Percentiles rank a stretch among this genome's conserved stretches.
Evolutionary conservation across 768 basidiomycete genomes (phyloP).

Genomic region (Xerocomellus dryophilus): DNA sequence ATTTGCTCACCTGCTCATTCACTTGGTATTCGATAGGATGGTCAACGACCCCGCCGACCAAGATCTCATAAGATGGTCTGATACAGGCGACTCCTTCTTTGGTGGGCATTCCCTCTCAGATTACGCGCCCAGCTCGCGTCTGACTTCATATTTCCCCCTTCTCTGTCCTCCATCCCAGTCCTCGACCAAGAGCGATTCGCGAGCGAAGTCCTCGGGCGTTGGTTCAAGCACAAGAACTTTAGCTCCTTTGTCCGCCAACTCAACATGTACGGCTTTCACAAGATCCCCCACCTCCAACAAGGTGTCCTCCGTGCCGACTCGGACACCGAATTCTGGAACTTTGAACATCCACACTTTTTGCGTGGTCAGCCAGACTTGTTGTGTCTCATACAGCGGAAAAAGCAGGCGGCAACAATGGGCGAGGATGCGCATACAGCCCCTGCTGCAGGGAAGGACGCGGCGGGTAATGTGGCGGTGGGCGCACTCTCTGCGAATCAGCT

Average conservation of each 20-base stretch:
- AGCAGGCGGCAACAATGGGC: conserved; percentile 39
- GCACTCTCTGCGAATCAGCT: conserved; percentile 47
- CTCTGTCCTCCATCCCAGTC: conserved; percentile 45
- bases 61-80: conserved; percentile 88
- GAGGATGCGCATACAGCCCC: conserved; percentile 30
- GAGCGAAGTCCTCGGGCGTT: conserved; percentile 82
- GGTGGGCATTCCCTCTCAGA: conserved; percentile 44
- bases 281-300: conserved; percentile 94
- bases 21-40: conserved; percentile 55
- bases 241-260: conserved; percentile 92
- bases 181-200: conserved; percentile 90
- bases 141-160: neutral
- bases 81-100: conserved; percentile 88
- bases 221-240: conserved; percentile 98
- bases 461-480: conserved; percentile 18
- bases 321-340: conserved; percentile 86
- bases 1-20: conserved; percentile 10
- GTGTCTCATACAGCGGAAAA: conserved; percentile 85
- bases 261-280: conserved; percentile 97
- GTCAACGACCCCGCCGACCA: conserved; percentile 82
- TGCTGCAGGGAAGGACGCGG: conserved; percentile 12
- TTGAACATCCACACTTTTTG: conserved; percentile 85
- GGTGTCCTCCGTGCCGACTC: conserved; percentile 84
- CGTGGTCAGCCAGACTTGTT: conserved; percentile 87
- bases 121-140: neutral